These are phyloP conservation scores for Panicum miliaceum DNA, from an alignment of 176 grass and related monocot genomes.

Conservation along the genomic window DNA sequence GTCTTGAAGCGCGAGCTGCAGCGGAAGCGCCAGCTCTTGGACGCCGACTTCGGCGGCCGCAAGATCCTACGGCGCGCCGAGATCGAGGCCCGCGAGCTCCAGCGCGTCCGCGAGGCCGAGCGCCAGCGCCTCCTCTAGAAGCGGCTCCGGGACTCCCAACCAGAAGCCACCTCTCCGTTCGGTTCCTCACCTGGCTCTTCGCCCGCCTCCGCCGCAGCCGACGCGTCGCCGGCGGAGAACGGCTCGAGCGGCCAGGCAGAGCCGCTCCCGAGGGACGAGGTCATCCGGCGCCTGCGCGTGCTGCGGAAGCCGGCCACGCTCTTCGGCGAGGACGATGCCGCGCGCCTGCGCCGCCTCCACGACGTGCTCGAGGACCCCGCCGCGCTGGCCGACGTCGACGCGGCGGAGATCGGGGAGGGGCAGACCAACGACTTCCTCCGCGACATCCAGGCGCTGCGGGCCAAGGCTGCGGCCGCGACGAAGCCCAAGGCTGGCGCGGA, in stretches of 20 bases:
- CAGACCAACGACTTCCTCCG: conserved; percentile 90
- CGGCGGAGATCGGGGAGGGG: conserved; percentile 67
- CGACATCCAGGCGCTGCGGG: conserved; percentile 61
- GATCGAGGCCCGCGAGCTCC: conserved; percentile 62
- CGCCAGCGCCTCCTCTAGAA: conserved; percentile 49
- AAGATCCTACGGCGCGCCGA: conserved; percentile 63
- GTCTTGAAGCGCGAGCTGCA: conserved; percentile 76
- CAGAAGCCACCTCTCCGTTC: conserved; percentile 13
- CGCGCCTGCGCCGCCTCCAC: conserved; percentile 53
- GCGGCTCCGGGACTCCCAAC: conserved; percentile 4
- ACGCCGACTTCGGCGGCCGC: conserved; percentile 63
- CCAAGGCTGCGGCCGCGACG: conserved; percentile 34
- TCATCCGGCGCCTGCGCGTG: conserved; percentile 65
- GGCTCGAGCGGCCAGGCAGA: neutral
- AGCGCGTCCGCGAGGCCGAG: conserved; percentile 54
- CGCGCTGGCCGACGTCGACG: conserved; percentile 52
- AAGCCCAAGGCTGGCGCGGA: conserved; percentile 46
- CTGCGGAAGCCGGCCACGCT: conserved; percentile 69
- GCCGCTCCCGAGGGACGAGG: conserved; percentile 61
- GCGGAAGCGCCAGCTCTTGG: conserved; percentile 64
- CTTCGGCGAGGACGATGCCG: conserved; percentile 73
- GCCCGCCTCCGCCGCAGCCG: neutral
- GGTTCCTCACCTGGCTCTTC: neutral
- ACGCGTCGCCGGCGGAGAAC: neutral
- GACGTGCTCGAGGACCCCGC: conserved; percentile 52